Percentiles rank a stretch among this genome's conserved stretches.
Evolutionary conservation across 495 filamentous ascomycete species (phyloP).

Genomic region (Aspergillus ellipticus): DNA sequence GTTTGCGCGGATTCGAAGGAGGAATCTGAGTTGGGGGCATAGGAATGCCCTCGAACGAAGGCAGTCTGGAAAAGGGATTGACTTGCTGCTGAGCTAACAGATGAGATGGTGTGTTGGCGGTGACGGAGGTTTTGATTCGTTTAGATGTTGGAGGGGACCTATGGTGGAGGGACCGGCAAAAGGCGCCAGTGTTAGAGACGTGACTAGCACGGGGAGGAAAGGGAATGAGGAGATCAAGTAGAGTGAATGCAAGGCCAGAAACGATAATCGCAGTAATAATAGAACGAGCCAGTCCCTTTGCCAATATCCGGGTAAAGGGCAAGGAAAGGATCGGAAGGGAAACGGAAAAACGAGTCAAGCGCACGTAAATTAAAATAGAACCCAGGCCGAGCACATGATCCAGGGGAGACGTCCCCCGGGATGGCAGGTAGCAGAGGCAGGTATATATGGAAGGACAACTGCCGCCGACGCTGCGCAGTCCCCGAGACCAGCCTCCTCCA

Average conservation of each 20-base stretch:
- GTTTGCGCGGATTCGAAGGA: conserved; percentile 42
- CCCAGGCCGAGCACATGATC: conserved; percentile 11
- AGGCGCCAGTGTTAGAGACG: conserved; percentile 6
- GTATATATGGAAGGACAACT: conserved; percentile 12
- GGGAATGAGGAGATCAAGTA: neutral
- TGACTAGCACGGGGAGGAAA: neutral
- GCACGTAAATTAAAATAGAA: neutral
- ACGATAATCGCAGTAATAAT: neutral
- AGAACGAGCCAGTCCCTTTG: conserved; percentile 1
- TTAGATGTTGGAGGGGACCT: conserved; percentile 45
- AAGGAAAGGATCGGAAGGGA: neutral
- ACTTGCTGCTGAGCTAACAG: conserved; percentile 43
- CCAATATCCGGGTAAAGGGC: neutral
- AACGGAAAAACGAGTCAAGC: conserved; percentile 1
- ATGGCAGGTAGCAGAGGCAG: neutral
- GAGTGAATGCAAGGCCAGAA: neutral
- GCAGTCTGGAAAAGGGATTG: conserved; percentile 38
- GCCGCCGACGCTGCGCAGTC: neutral
- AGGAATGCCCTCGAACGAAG: conserved; percentile 39
- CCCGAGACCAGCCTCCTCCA: neutral
- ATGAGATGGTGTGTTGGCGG: conserved; percentile 36
- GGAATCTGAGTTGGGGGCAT: conserved; percentile 37
- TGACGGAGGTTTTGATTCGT: conserved; percentile 40
- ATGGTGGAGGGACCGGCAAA: conserved; percentile 7
- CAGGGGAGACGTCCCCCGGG: too few species aligned